Conservation (phyloP, 257 asterid species). For the Salvia splendens region DNA sequence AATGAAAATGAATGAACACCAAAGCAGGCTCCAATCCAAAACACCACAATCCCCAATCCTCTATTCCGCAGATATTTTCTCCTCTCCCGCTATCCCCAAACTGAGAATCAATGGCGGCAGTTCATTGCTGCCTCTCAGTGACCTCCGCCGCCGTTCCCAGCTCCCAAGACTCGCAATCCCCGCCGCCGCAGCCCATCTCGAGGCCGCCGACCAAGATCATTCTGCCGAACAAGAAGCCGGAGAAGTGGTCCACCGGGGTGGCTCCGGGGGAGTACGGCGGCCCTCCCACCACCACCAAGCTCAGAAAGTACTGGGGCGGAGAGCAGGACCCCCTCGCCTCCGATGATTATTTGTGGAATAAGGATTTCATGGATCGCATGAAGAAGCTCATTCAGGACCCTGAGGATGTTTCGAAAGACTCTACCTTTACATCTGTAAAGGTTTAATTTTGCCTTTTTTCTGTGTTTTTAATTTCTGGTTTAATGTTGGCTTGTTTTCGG, state of each 20-base stretch:
- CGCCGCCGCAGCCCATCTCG: conserved; percentile 41
- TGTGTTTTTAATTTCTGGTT: not conserved
- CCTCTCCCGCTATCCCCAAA: conserved; percentile 25
- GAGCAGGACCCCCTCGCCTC: conserved; percentile 79
- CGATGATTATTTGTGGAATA: conserved; percentile 88
- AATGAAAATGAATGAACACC: not conserved
- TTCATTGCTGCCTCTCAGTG: conserved; percentile 66
- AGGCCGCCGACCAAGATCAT: conserved; percentile 67
- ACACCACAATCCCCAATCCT: conserved; percentile 19
- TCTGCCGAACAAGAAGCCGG: conserved; percentile 76
- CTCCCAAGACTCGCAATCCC: conserved; percentile 50
- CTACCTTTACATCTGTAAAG: conserved; percentile 41
- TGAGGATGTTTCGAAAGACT: conserved; percentile 28
- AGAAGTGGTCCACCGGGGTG: conserved; percentile 90
- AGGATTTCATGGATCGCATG: conserved; percentile 85
- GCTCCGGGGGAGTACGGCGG: conserved; percentile 96
- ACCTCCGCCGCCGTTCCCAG: conserved; percentile 62
- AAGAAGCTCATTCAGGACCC: conserved; percentile 65
- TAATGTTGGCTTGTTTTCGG: not conserved
- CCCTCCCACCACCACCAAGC: conserved; percentile 87
- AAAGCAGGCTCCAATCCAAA: not conserved
- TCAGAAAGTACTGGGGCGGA: conserved; percentile 88
- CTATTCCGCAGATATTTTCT: conserved; percentile 27
- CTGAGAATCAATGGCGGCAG: conserved; percentile 45
- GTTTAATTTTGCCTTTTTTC: conserved; percentile 30